These are phyloP conservation scores for Tulasnella sp. DNA, from an alignment of 768 basidiomycete species.

Conservation along the genomic window DNA sequence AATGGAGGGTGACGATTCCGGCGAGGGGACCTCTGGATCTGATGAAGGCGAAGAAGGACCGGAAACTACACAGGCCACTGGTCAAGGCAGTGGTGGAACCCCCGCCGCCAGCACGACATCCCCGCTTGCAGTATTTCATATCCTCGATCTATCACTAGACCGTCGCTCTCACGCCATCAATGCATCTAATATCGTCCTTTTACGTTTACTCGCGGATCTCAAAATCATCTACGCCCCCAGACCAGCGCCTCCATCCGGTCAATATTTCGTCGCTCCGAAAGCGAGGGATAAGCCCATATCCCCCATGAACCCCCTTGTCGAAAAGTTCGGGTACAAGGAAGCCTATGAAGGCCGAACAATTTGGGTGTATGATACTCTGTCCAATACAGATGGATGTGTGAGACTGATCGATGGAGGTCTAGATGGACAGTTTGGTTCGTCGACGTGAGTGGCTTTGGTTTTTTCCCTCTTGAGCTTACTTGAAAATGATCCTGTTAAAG, in stretches of 20 bases:
- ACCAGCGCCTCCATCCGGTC: constrained; percentile 28
- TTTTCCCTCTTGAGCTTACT: neutral
- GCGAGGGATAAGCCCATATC: neutral
- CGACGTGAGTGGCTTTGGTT: constrained; percentile 44
- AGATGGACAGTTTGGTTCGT: constrained; percentile 55
- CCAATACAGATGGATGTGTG: constrained; percentile 55
- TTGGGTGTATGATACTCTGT: constrained; percentile 65
- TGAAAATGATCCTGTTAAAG: constrained; percentile 30
- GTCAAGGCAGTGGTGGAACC: constrained; percentile 22
- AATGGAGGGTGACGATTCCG: constrained; percentile 18
- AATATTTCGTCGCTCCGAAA: constrained; percentile 22
- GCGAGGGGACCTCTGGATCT: constrained; percentile 24
- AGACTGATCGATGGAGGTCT: constrained; percentile 53
- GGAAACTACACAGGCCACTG: constrained; percentile 17
- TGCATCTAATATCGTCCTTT: constrained; percentile 53
- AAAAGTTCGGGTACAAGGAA: constrained; percentile 59
- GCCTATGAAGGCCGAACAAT: constrained; percentile 54
- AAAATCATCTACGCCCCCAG: constrained; percentile 47
- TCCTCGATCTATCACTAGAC: constrained; percentile 39
- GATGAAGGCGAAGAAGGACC: constrained; percentile 21
- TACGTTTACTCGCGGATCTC: constrained; percentile 64
- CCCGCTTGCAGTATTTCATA: constrained; percentile 35
- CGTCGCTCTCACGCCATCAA: constrained; percentile 35
- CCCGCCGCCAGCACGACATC: constrained; percentile 28
- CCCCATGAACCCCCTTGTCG: constrained; percentile 48